A percentile compares a stretch with the other conserved stretches of the same genome.
Evolutionary conservation across 1,139 yeast species (phyloP).

Genomic region (Kluyveromyces sp.): DNA sequence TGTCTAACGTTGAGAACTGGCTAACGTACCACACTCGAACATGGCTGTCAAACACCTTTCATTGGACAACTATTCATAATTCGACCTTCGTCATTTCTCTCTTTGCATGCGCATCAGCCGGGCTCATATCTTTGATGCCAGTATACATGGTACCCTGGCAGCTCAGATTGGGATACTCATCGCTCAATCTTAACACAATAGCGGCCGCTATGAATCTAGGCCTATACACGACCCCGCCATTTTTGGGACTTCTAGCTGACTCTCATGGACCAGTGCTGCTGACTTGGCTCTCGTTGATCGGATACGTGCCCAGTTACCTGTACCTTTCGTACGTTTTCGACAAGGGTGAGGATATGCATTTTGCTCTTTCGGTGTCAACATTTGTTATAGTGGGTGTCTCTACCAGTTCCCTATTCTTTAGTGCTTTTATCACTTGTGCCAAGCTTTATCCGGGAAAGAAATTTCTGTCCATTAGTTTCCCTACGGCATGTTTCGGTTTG

Average conservation of each 20-base stretch:
- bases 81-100: conserved; percentile 37
- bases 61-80: conserved; percentile 14
- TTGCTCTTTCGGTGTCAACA: conserved; percentile 27
- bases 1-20: conserved; percentile 12
- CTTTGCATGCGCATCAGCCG: conserved; percentile 64
- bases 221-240: conserved; percentile 77
- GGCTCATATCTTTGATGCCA: conserved; percentile 75
- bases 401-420: conserved; percentile 72
- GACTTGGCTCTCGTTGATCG: conserved; percentile 52
- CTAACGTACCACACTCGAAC: conserved; percentile 12
- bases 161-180: conserved; percentile 49
- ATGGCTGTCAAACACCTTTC: conserved; percentile 8
- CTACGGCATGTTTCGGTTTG: conserved; percentile 81
- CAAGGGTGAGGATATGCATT: conserved; percentile 28
- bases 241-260: conserved; percentile 79
- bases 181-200: conserved; percentile 67
- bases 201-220: conserved; percentile 75
- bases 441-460: conserved; percentile 67
- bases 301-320: conserved; percentile 70
- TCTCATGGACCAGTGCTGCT: conserved; percentile 74
- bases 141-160: conserved; percentile 70
- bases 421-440: conserved; percentile 77
- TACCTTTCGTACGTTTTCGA: conserved; percentile 39
- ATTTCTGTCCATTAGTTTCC: conserved; percentile 78
- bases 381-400: conserved; percentile 67